A percentile compares a stretch with the other conserved stretches of the same genome.
Conservation (phyloP, 495 filamentous ascomycete genomes). For the Aspergillus incahuasiensis region DNA sequence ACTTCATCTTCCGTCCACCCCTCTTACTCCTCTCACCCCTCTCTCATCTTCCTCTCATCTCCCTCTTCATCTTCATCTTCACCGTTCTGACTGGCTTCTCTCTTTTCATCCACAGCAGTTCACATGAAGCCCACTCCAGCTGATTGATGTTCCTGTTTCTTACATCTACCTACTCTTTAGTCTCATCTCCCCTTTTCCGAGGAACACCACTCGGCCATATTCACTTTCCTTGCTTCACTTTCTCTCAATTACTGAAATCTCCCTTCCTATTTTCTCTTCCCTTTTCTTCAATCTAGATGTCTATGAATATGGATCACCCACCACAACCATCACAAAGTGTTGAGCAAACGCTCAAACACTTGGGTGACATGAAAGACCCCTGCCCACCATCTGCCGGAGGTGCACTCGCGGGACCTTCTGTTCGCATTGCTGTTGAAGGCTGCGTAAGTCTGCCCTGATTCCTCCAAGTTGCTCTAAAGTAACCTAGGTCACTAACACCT, state of each 20-base stretch:
- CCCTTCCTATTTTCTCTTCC: background rate
- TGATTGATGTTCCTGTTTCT: no score
- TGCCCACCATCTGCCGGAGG: background rate
- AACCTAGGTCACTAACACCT: conserved; percentile 14
- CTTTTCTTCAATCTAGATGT: background rate
- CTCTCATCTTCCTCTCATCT: background rate
- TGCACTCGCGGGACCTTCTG: background rate
- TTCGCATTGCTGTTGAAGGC: conserved; percentile 67
- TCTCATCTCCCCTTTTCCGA: no score
- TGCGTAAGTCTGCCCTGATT: conserved; percentile 57
- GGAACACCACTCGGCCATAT: no score
- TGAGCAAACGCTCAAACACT: no score
- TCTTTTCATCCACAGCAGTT: no score
- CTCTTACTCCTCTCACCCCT: background rate
- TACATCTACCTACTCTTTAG: no score
- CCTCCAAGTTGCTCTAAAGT: background rate
- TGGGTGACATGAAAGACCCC: background rate
- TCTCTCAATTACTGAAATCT: background rate
- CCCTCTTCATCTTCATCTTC: no score
- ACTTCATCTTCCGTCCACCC: no score
- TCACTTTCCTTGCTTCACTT: background rate
- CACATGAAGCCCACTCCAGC: no score
- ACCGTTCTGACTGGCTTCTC: no score
- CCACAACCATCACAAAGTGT: no score
- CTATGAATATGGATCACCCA: no score